Evolutionary conservation across 2,329 filamentous ascomycete species (phyloP).

Genomic region (Sporothrix euskadiensis): DNA sequence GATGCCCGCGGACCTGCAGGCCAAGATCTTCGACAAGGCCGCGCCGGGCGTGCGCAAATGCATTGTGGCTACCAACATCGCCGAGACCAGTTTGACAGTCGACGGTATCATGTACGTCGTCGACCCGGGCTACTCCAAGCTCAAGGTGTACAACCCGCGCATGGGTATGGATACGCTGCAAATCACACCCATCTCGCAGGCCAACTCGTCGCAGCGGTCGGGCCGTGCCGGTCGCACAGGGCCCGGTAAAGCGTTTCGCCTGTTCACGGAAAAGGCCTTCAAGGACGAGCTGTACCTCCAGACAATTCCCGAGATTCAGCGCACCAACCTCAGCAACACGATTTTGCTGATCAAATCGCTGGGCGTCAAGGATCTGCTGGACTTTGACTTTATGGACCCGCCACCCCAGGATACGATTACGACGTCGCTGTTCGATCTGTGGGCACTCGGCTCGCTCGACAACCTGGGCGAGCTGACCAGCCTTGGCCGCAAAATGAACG

Average conservation of each 20-base stretch:
- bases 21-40: slow-evolving; percentile 94
- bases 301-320: slow-evolving; percentile 95
- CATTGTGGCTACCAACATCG: slow-evolving; percentile 97
- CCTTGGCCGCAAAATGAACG: slow-evolving; percentile 89
- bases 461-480: slow-evolving; percentile 90
- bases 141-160: slow-evolving; percentile 97
- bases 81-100: slow-evolving; percentile 95
- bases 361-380: slow-evolving; percentile 87
- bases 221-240: slow-evolving; percentile 93
- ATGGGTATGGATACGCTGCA: slow-evolving; percentile 99
- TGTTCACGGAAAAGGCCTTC: slow-evolving; percentile 93
- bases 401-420: slow-evolving; percentile 97
- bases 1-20: slow-evolving; percentile 96
- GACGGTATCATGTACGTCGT: slow-evolving; percentile 99
- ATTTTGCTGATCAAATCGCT: slow-evolving; percentile 92
- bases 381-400: slow-evolving; percentile 99
- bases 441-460: slow-evolving; percentile 90
- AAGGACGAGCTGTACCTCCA: slow-evolving; percentile 95
- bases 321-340: slow-evolving; percentile 93
- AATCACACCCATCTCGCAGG: slow-evolving; percentile 95
- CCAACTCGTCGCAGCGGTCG: slow-evolving; percentile 89
- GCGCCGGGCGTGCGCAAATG: slow-evolving; percentile 90
- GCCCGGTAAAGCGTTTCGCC: slow-evolving; percentile 89
- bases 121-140: slow-evolving; percentile 91
- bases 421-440: slow-evolving; percentile 94